Base-by-base conservation (phyloP, 108 stramenopile species). In the Cyclotella kingstonii region DNA sequence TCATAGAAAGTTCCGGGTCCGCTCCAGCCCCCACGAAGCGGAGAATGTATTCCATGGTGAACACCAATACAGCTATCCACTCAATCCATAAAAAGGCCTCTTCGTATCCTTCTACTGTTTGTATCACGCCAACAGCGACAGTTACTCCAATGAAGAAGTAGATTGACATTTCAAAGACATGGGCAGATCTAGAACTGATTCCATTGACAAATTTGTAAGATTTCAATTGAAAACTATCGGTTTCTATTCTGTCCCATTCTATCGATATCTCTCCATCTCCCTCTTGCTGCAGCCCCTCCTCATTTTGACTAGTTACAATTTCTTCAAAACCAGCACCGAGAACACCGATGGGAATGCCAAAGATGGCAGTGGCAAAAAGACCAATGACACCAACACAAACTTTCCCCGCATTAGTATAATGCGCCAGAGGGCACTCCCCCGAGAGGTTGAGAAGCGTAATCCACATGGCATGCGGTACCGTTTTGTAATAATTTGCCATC, bases 391-490 rank as follows among this genome's bases (percentile, higher is more conserved):
- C 92, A 4, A 84, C 71, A 14, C 83, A 69, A 26, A 95, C 63
- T 53, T 94, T 95, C 9, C 95, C 95, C 54, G 47, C 34, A 10
- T 52, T 33, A 25, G 77, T 84, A 53, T 95, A 95, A 31, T 92
- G 81, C 7, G 82, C 82, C 8, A 95, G 60, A 3, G 95, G 95
- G 10, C 87, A 76, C 57, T 95, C 95, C 1, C 95, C 95, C 21
- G 89, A 70, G 8, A 95, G 78, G 53, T 95, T 95, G 22, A 95
- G 62, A 10, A 95, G 69, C 3, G 95, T 93, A 12, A 95, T 81
- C 95, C 95, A 95, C 95, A 95, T 95, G 12, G 87, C 53, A 66
- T 92, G 77, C 3, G 92, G 92, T n/a, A 93, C 81, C 18, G 84
- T 87, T 31, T 77, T 90, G 67, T 89, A 93, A 22, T 30, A 17